These are phyloP conservation scores for Daldinia vernicosa DNA, from an alignment of 495 filamentous ascomycete genomes.

Conservation along the genomic window DNA sequence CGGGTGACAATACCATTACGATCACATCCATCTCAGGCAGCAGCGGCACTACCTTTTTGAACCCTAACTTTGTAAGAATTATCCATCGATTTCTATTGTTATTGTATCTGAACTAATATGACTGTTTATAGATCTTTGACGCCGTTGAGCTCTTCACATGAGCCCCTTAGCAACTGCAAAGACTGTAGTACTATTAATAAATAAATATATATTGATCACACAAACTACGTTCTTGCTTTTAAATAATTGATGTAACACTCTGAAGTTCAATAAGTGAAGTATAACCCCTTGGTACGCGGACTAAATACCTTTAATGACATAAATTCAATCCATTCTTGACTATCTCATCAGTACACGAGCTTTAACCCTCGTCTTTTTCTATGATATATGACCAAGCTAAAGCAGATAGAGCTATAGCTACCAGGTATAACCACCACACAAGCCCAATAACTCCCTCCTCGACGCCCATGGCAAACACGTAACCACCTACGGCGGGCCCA, in stretches of 20 bases:
- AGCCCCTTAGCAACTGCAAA: not conserved
- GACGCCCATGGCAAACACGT: slow-evolving; percentile 70
- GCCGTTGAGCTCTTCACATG: slow-evolving; percentile 61
- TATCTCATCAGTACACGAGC: not conserved
- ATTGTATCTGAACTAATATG: not conserved
- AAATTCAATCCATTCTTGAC: not conserved
- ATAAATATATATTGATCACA: not conserved
- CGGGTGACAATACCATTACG: slow-evolving; percentile 69
- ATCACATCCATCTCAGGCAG: slow-evolving; percentile 68
- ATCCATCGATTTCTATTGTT: not conserved
- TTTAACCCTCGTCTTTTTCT: slow-evolving; percentile 18
- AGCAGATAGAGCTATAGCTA: slow-evolving; percentile 43
- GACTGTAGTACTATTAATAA: not conserved
- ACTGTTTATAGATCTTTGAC: slow-evolving; percentile 60
- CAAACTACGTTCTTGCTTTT: not conserved
- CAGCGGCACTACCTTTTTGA: slow-evolving; percentile 61
- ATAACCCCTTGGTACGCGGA: not conserved
- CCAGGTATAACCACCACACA: slow-evolving; percentile 72
- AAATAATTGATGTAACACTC: not conserved
- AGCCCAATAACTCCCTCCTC: slow-evolving; percentile 70
- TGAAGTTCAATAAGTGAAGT: not conserved
- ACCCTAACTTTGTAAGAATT: slow-evolving; percentile 69
- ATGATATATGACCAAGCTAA: slow-evolving; percentile 43
- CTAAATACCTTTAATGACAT: not conserved
- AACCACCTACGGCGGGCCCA: slow-evolving; percentile 72